These are phyloP conservation scores for Aegilops sharonensis DNA, from an alignment of 176 grass and related monocot species.

Conservation along the genomic window DNA sequence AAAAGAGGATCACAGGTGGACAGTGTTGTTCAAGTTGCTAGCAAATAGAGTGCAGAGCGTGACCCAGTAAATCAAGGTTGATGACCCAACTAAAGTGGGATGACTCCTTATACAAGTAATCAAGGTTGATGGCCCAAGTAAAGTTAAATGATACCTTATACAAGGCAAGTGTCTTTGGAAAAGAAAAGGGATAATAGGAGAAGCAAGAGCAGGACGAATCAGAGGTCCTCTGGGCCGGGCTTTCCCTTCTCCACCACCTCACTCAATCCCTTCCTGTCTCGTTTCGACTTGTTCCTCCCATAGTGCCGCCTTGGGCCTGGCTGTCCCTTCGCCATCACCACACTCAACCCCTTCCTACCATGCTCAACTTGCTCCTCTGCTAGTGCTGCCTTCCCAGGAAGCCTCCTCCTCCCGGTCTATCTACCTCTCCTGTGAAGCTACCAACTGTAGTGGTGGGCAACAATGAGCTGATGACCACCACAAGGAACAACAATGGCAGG, in stretches of 20 bases:
- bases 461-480: background rate
- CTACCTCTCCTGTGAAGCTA: background rate
- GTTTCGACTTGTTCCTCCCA: background rate
- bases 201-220: background rate
- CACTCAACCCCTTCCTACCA: background rate
- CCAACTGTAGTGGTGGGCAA: background rate
- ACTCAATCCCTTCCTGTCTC: background rate
- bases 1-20: background rate
- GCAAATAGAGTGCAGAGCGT: background rate
- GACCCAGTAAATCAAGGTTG: background rate
- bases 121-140: background rate
- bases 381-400: background rate
- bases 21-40: background rate
- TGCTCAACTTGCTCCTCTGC: background rate
- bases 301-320: background rate
- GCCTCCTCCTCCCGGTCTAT: background rate
- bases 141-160: background rate
- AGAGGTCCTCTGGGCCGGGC: background rate
- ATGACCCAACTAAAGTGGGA: background rate
- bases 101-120: background rate
- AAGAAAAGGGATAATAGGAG: background rate
- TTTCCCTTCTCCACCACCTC: background rate
- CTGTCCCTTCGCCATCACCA: background rate
- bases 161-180: background rate
- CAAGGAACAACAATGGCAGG: background rate